Evolutionary conservation across 2,329 filamentous ascomycete genomes (phyloP).

Genomic region (Sphaerulina musiva): DNA sequence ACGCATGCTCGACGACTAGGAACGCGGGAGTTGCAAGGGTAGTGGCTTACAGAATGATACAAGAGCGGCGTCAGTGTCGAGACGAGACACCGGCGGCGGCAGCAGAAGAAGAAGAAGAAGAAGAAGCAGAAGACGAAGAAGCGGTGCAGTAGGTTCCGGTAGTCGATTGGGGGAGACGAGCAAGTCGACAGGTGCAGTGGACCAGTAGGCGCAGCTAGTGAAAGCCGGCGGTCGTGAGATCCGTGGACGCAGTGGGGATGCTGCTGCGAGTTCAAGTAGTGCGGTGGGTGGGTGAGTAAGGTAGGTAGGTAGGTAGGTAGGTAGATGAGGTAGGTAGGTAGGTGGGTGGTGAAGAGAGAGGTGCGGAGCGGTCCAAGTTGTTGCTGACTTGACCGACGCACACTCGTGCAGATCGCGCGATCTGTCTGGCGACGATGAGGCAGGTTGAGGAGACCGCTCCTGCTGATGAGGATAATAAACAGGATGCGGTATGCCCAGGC

Average conservation of each 20-base stretch:
- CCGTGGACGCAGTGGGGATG: too few relatives aligned
- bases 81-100: slow-evolving; percentile 9
- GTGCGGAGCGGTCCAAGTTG: not conserved
- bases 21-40: too few relatives aligned
- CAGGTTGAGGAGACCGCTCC: not conserved
- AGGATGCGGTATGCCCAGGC: not conserved
- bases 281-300: too few relatives aligned
- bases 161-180: slow-evolving; percentile 14
- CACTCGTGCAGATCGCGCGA: slow-evolving; percentile 1
- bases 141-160: slow-evolving; percentile 14
- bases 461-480: not conserved
- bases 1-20: not conserved
- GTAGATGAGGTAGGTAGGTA: too few relatives aligned
- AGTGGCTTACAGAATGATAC: slow-evolving; percentile 31
- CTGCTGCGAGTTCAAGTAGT: too few relatives aligned
- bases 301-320: too few relatives aligned
- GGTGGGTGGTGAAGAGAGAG: not conserved
- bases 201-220: slow-evolving; percentile 35
- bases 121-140: not conserved
- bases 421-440: slow-evolving; percentile 4
- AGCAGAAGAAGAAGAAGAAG: too few relatives aligned
- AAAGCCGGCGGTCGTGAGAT: slow-evolving; percentile 25
- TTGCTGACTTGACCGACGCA: not conserved
- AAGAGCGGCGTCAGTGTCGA: slow-evolving; percentile 17
- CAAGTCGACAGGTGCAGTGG: not conserved